Evolutionary conservation across 495 filamentous ascomycete genomes (phyloP).

Genomic region (Immersiella caudata): DNA sequence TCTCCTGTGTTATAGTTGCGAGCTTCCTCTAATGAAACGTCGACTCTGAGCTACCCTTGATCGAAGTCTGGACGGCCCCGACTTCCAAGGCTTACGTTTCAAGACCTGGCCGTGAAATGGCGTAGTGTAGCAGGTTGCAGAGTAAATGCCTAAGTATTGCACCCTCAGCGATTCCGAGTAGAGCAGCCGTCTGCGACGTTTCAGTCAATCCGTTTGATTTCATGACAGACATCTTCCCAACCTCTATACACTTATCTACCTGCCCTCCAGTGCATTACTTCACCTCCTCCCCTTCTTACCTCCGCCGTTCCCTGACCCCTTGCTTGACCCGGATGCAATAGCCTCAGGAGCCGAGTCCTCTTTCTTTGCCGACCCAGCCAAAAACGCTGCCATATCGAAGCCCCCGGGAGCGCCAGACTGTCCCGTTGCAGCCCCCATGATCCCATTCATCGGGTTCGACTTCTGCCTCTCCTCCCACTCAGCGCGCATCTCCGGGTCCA

Average conservation of each 20-base stretch:
- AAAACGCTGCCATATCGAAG: conserved; percentile 86
- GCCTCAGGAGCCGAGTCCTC: conserved; percentile 21
- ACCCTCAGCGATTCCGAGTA: not conserved
- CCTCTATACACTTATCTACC: not conserved
- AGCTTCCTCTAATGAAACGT: too few relatives aligned
- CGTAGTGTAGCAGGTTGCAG: too few relatives aligned
- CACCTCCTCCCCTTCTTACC: conserved; percentile 27
- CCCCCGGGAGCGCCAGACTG: conserved; percentile 52
- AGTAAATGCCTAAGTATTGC: too few relatives aligned
- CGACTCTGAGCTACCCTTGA: too few relatives aligned
- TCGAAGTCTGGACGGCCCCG: too few relatives aligned
- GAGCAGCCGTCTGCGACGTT: not conserved
- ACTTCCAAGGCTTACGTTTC: too few relatives aligned
- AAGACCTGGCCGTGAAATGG: too few relatives aligned
- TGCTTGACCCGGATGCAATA: conserved; percentile 29
- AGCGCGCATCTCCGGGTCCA: conserved; percentile 91
- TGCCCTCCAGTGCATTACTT: not conserved
- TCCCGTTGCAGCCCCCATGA: conserved; percentile 50
- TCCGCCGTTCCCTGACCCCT: conserved; percentile 23
- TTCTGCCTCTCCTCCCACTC: conserved; percentile 93
- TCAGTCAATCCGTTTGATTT: not conserved
- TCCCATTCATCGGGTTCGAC: conserved; percentile 61
- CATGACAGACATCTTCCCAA: not conserved
- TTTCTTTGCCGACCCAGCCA: conserved; percentile 58
- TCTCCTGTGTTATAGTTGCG: not conserved